A percentile compares a stretch with the other conserved stretches of the same genome.
phyloP scores from a whole-genome alignment of 2,329 filamentous ascomycete genomes.

The Cladophialophora psammophila region DNA sequence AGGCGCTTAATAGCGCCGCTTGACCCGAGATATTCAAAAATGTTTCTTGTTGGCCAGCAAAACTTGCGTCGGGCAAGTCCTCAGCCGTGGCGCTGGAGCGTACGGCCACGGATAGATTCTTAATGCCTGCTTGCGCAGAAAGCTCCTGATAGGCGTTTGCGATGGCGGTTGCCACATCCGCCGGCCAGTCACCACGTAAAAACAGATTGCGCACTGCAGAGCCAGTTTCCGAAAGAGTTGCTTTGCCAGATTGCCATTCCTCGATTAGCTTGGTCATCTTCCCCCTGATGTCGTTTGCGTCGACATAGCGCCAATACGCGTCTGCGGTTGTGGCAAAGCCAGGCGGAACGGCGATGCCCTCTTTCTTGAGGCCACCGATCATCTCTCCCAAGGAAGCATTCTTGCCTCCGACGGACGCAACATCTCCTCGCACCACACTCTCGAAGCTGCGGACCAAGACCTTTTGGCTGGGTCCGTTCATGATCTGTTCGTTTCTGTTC shows the following conservation, averaged over 20 bases:
- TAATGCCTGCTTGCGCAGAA: constrained; percentile 33
- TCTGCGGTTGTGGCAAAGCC: constrained; percentile 49
- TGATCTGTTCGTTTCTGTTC: constrained; percentile 3
- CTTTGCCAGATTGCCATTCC: constrained; percentile 45
- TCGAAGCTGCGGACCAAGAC: constrained; percentile 41
- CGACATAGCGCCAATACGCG: constrained; percentile 47
- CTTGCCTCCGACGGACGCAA: constrained; percentile 48
- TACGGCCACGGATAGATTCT: constrained; percentile 47
- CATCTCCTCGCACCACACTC: constrained; percentile 40
- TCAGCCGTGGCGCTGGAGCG: constrained; percentile 52
- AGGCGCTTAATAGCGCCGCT: constrained; percentile 46
- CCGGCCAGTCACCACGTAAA: constrained; percentile 45
- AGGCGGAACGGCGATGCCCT: constrained; percentile 46
- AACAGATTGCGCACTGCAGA: constrained; percentile 44
- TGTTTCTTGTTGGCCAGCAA: constrained; percentile 51
- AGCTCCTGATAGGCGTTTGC: constrained; percentile 44
- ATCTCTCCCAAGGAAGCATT: constrained; percentile 52
- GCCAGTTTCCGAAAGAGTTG: constrained; percentile 45
- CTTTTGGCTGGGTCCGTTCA: background rate
- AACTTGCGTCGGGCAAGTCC: constrained; percentile 51
- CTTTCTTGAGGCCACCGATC: constrained; percentile 43
- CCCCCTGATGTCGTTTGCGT: constrained; percentile 45
- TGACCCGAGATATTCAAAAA: constrained; percentile 49
- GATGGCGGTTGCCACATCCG: constrained; percentile 43
- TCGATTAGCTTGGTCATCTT: constrained; percentile 43